Percentiles rank a stretch among this genome's conserved stretches.
Evolutionary conservation across 2,329 filamentous ascomycete species (phyloP).

Genomic region (Sporothrix brasiliensis): DNA sequence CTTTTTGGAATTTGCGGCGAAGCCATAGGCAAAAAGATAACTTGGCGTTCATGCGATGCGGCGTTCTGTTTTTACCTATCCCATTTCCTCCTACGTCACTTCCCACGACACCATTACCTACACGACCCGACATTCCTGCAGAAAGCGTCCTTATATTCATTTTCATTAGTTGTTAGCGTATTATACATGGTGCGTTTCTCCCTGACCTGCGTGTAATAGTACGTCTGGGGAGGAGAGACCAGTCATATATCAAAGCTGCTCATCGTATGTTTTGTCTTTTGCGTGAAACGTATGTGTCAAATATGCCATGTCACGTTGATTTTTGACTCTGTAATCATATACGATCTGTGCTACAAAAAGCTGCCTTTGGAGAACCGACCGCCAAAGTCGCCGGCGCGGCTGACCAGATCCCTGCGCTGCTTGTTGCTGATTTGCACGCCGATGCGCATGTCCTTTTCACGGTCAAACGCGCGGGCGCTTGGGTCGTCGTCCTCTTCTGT

Average conservation of each 20-base stretch:
- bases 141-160: neutral
- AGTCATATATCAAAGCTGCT: constrained; percentile 8
- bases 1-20: constrained; percentile 16
- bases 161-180: neutral
- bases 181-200: neutral
- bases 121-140: neutral
- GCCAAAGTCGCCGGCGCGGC: constrained; percentile 77
- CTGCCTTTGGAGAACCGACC: constrained; percentile 79
- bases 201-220: neutral
- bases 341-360: constrained; percentile 50
- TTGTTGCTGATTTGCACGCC: constrained; percentile 70
- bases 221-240: neutral
- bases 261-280: neutral
- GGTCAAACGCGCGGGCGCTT: constrained; percentile 83
- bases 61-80: neutral
- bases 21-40: constrained; percentile 12
- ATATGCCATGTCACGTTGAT: neutral
- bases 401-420: constrained; percentile 77
- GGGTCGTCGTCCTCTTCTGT: constrained; percentile 79
- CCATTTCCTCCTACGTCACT: neutral
- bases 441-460: constrained; percentile 89
- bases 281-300: neutral
- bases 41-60: constrained; percentile 12
- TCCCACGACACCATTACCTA: neutral
- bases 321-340: neutral